Percentiles rank a stretch among this genome's conserved stretches.
Conservation (phyloP, 371 early-diverging fungal species). For the Blastocladiella emersonii region DNA sequence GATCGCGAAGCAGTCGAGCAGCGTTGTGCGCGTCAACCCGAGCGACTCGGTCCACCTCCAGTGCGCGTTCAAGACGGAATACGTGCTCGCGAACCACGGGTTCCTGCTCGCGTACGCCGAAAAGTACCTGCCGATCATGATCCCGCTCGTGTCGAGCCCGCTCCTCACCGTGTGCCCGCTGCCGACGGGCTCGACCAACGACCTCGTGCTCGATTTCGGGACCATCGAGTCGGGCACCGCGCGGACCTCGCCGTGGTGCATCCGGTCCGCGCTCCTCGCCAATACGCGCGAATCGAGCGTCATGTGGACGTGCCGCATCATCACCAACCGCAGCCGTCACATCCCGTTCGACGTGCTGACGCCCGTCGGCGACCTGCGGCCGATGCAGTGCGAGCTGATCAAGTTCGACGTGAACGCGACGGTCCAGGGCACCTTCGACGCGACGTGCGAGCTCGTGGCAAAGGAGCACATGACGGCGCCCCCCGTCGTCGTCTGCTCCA, state of each 20-base stretch:
- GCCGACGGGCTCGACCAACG: not conserved
- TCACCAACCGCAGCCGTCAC: not conserved
- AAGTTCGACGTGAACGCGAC: not conserved
- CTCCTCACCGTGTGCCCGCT: not conserved
- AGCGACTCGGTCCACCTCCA: not conserved
- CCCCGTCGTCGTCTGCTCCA: not conserved
- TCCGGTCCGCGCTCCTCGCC: not conserved
- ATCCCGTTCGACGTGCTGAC: not conserved
- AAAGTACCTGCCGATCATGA: not conserved
- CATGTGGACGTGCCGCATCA: not conserved
- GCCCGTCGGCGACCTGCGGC: not conserved
- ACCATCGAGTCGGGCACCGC: conserved; percentile 1
- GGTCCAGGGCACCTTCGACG: conserved; percentile 3
- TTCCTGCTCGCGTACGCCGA: conserved; percentile 1
- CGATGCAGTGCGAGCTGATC: not conserved
- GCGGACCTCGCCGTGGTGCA: not conserved
- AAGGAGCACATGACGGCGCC: conserved; percentile 1
- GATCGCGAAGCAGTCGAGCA: not conserved
- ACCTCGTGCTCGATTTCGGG: not conserved
- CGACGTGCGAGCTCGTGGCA: conserved; percentile 1
- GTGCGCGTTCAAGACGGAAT: not conserved
- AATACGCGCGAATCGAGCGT: not conserved
- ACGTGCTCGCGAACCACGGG: not conserved
- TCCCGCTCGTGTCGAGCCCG: not conserved
- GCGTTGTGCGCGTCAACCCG: not conserved